Evolutionary conservation across 225 moss, liverwort and hornwort species (phyloP), one percentile per base, ranked within the genome.

Genomic region (Takakia lepidozioides): DNA sequence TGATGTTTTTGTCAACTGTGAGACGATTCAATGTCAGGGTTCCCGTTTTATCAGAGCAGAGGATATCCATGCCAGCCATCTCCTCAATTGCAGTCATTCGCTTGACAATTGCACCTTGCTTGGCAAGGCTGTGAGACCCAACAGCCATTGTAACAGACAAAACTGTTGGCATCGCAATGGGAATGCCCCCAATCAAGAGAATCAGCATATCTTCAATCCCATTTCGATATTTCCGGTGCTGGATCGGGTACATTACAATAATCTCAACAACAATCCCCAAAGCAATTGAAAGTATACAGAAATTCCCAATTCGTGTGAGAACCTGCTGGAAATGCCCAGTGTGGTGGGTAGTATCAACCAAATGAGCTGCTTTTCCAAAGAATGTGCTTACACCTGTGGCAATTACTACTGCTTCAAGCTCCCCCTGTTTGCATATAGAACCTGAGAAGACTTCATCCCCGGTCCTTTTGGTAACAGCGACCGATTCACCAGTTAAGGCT

Each of bases 41-140:
- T 48, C 86, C 90, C 25, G 83, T 91, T 61, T 91, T 91, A 57
- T 91, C 86, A 0, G 80, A 81, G 59, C 90, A 90, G 0, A 90
- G 67, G 46, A 86, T 75, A 63, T 86, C 68, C 85, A 86, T 86
- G 26, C 86, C 75, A 0, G 82, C 86, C 86, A 86, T 73, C 37
- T 86, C 82, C 43, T 86, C 86, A 35, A 91, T 84, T 1, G 90
- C 86, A 27, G 83, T 91, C 86, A 91, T 91, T 15, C 90, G 86
- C 52, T 86, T 91, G 1, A 80, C 80, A 46, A 91, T 91, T 21
- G 90, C 90, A 3, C 90, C 91, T 51, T 92, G 86, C 13, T 56
- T 58, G 10, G 87, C 66, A 9, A 92, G 49, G 22, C 79, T 61
- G 40, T 82, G 87, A n/a, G 91, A 64, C 22, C 91, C 91, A 34